A percentile compares a stretch with the other conserved stretches of the same genome.
Evolutionary conservation across 345 rosid species (phyloP).

Genomic region (Eucalyptus tenuipes): DNA sequence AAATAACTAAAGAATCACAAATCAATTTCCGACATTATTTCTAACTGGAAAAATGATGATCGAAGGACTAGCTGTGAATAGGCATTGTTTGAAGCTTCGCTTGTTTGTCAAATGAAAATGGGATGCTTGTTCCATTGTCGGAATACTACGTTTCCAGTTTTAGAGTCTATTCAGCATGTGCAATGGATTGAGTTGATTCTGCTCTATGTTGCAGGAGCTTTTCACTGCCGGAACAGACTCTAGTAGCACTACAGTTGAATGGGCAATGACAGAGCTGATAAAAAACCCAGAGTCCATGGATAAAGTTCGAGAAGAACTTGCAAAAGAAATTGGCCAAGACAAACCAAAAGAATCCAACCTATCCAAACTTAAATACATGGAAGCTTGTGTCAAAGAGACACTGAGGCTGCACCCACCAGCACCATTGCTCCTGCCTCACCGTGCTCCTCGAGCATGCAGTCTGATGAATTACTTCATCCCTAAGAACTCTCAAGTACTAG

Average conservation of each 20-base stretch:
- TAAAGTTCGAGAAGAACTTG: neutral
- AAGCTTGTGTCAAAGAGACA: constrained; percentile 5
- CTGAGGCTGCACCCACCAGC: constrained; percentile 2
- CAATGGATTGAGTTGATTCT: neutral
- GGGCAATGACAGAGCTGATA: constrained; percentile 3
- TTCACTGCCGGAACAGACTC: constrained; percentile 1
- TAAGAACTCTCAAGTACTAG: constrained; percentile 5
- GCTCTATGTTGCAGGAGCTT: neutral
- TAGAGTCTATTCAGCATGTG: too few relatives aligned
- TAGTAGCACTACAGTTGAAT: neutral
- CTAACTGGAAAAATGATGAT: neutral
- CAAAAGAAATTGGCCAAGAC: neutral
- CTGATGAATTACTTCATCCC: neutral
- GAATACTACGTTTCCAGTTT: neutral
- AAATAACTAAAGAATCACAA: neutral
- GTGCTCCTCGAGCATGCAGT: neutral
- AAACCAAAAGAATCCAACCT: neutral
- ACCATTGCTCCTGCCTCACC: constrained; percentile 4
- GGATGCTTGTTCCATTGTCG: neutral
- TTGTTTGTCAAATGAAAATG: neutral
- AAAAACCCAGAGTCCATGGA: neutral
- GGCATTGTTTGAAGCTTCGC: neutral
- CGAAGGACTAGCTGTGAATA: neutral
- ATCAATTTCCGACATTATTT: neutral
- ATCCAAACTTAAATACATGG: neutral